phyloP scores from a whole-genome alignment of 768 basidiomycete genomes.

The Gloeophyllum trabeum region DNA sequence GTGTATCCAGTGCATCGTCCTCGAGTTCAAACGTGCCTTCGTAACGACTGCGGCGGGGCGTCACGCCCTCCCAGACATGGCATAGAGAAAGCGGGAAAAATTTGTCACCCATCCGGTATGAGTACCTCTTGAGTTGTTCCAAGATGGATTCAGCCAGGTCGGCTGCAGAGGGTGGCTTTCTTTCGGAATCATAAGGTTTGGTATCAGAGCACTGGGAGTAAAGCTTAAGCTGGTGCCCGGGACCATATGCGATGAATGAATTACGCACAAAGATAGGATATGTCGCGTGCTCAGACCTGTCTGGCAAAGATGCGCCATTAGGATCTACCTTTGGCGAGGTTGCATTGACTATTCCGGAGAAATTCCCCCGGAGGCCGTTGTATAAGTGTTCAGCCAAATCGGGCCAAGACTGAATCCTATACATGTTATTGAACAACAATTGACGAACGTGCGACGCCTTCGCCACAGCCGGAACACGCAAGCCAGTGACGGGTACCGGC shows the following conservation, averaged over 20 bases:
- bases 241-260: too few relatives aligned
- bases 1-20: slow-evolving; percentile 1
- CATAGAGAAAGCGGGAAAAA: neutral
- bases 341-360: neutral
- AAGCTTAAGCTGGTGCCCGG: too few relatives aligned
- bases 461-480: neutral
- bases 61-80: neutral
- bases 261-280: neutral
- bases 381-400: neutral
- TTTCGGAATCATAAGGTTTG: neutral
- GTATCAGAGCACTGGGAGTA: slow-evolving; percentile 1
- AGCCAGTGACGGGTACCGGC: neutral
- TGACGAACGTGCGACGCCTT: neutral
- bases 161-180: neutral
- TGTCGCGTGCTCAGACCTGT: neutral
- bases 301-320: neutral
- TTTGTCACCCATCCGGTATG: neutral
- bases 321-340: neutral
- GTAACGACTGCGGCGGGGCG: neutral
- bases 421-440: neutral
- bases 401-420: neutral
- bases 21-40: neutral
- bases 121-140: neutral
- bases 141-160: neutral
- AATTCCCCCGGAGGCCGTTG: neutral